Conservation (phyloP, 2,329 filamentous ascomycete genomes). For the Colletotrichum melonis region DNA sequence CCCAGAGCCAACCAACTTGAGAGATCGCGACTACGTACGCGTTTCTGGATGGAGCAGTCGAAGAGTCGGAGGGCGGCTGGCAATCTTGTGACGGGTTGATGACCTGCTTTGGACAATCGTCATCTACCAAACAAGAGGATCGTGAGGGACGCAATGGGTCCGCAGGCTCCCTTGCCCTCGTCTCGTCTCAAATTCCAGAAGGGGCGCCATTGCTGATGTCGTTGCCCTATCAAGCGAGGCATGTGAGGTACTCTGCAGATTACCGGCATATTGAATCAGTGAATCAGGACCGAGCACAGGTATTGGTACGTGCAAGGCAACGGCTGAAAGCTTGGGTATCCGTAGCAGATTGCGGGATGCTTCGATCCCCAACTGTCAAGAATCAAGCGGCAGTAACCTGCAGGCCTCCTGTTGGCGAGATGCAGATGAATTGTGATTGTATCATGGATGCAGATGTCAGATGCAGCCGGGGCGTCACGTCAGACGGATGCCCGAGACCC, state of each 20-base stretch:
- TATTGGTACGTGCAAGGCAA: neutral
- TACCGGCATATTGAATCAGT: slow-evolving; percentile 29
- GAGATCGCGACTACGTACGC: slow-evolving; percentile 5
- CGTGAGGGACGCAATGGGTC: slow-evolving; percentile 9
- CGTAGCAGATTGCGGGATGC: neutral
- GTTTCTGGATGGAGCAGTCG: neutral
- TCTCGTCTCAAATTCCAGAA: slow-evolving; percentile 26
- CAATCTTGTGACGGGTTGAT: slow-evolving; percentile 2
- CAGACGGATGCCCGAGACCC: slow-evolving; percentile 11
- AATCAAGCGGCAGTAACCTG: neutral
- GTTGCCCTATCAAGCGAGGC: slow-evolving; percentile 1
- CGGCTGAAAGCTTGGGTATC: neutral
- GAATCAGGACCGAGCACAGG: slow-evolving; percentile 18
- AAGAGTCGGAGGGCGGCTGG: neutral
- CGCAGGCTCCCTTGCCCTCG: neutral
- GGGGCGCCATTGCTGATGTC: neutral
- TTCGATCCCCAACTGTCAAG: neutral
- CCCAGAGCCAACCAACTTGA: slow-evolving; percentile 8
- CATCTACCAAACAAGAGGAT: slow-evolving; percentile 13
- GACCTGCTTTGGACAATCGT: slow-evolving; percentile 8
- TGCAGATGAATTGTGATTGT: slow-evolving; percentile 27
- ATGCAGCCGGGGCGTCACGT: slow-evolving; percentile 11
- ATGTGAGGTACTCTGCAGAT: neutral
- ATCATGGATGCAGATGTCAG: neutral
- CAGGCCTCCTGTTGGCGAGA: slow-evolving; percentile 13